Percentiles rank a stretch among this genome's conserved stretches.
Evolutionary conservation across 352 stramenopile species (phyloP).

Genomic region (Globisporangium irregulare): DNA sequence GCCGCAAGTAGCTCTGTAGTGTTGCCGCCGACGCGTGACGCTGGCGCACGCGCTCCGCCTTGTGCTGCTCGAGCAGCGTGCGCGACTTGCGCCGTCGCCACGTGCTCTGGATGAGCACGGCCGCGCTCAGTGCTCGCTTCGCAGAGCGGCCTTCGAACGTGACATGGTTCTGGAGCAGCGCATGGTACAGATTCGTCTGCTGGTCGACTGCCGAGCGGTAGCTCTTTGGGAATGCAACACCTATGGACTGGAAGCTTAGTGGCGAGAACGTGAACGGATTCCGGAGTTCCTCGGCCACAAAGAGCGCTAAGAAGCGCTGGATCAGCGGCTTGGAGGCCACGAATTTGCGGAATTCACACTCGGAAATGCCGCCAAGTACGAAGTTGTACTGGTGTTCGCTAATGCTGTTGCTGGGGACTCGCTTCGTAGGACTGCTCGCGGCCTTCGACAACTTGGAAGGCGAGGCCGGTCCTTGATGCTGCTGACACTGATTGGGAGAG

Average conservation of each 20-base stretch:
- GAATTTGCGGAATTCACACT: slow-evolving; percentile 33
- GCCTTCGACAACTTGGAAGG: slow-evolving; percentile 2
- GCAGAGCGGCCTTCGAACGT: slow-evolving; percentile 45
- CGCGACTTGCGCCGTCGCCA: slow-evolving; percentile 55
- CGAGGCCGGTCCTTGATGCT: background rate
- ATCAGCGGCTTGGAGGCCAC: slow-evolving; percentile 31
- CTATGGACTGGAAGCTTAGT: slow-evolving; percentile 17
- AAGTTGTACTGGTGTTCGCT: background rate
- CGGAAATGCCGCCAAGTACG: slow-evolving; percentile 13
- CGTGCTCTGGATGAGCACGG: slow-evolving; percentile 58
- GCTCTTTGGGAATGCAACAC: slow-evolving; percentile 5
- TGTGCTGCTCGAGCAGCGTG: slow-evolving; percentile 23
- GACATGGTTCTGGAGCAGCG: slow-evolving; percentile 41
- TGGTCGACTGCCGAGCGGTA: slow-evolving; percentile 16
- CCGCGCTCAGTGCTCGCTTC: slow-evolving; percentile 32
- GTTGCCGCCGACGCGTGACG: slow-evolving; percentile 43
- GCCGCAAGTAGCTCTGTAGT: slow-evolving; percentile 54
- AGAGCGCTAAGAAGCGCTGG: slow-evolving; percentile 50
- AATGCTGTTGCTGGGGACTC: too few species aligned
- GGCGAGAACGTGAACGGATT: slow-evolving; percentile 57
- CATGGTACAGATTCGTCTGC: slow-evolving; percentile 46
- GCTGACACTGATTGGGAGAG: background rate
- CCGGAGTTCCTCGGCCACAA: slow-evolving; percentile 54
- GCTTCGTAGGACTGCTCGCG: background rate
- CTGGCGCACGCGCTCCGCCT: slow-evolving; percentile 24